These are phyloP conservation scores for Paramecium sexaurelia DNA, from an alignment of 73 alveolate genomes.

Conservation along the genomic window DNA sequence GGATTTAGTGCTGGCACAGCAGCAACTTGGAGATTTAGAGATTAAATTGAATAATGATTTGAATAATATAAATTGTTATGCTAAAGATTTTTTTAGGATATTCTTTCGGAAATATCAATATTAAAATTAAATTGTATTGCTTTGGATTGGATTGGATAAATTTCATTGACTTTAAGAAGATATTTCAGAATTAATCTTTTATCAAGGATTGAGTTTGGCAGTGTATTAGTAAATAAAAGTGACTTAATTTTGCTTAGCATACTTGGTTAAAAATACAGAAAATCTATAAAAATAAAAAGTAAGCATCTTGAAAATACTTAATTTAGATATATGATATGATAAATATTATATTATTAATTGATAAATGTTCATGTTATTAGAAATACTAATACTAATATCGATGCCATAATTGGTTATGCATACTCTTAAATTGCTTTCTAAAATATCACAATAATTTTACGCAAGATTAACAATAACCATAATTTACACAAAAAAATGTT, in stretches of 20 bases:
- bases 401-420: background rate
- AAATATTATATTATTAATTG: background rate
- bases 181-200: too few species aligned
- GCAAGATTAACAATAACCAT: slow-evolving; percentile 14
- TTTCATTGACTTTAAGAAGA: too few species aligned
- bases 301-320: too few species aligned
- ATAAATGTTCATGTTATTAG: background rate
- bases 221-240: too few species aligned
- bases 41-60: slow-evolving; percentile 32
- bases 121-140: background rate
- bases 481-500: slow-evolving; percentile 46
- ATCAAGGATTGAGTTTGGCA: too few species aligned
- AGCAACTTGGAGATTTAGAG: slow-evolving; percentile 46
- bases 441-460: background rate
- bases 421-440: background rate
- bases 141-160: too few species aligned
- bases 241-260: too few species aligned
- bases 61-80: slow-evolving; percentile 5
- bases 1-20: slow-evolving; percentile 40
- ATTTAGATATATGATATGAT: too few species aligned
- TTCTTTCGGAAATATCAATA: background rate
- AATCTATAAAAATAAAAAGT: too few species aligned
- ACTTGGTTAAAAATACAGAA: too few species aligned
- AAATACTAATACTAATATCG: background rate
- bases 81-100: background rate